phyloP scores from a whole-genome alignment of 331 rosid species.

The Phaseolus coccineus region DNA sequence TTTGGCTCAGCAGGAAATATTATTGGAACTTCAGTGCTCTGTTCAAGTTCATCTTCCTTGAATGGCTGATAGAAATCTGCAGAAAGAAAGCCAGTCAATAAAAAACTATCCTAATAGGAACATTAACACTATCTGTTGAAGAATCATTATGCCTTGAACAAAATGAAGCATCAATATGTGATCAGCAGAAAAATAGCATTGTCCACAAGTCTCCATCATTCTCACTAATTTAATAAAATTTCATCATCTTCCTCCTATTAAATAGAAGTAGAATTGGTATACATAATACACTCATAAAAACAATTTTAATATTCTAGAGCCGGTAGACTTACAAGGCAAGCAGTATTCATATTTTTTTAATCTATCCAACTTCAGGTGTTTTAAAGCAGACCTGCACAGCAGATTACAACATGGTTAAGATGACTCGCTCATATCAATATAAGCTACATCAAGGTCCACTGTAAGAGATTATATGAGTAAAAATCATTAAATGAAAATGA shows the following conservation, averaged over 20 bases:
- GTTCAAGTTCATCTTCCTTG: slow-evolving; percentile 90
- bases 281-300: not conserved
- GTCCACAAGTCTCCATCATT: not conserved
- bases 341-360: slow-evolving; percentile 93
- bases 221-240: slow-evolving; percentile 18
- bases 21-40: slow-evolving; percentile 84
- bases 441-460: not conserved
- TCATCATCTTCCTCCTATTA: not conserved
- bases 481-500: slow-evolving; percentile 18
- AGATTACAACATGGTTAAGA: slow-evolving; percentile 30
- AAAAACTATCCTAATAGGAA: slow-evolving; percentile 5
- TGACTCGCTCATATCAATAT: slow-evolving; percentile 20
- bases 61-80: slow-evolving; percentile 89
- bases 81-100: slow-evolving; percentile 26
- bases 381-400: slow-evolving; percentile 73
- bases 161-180: slow-evolving; percentile 8
- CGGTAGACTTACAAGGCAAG: slow-evolving; percentile 79
- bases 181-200: slow-evolving; percentile 20
- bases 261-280: not conserved
- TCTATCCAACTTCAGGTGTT: slow-evolving; percentile 90
- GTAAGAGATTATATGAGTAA: not conserved
- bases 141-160: slow-evolving; percentile 10
- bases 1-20: slow-evolving; percentile 76
- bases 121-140: slow-evolving; percentile 24
- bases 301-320: slow-evolving; percentile 34